Evolutionary conservation across 2,329 filamentous ascomycete species (phyloP).

Genomic region (Paraconiothyrium brasiliense): DNA sequence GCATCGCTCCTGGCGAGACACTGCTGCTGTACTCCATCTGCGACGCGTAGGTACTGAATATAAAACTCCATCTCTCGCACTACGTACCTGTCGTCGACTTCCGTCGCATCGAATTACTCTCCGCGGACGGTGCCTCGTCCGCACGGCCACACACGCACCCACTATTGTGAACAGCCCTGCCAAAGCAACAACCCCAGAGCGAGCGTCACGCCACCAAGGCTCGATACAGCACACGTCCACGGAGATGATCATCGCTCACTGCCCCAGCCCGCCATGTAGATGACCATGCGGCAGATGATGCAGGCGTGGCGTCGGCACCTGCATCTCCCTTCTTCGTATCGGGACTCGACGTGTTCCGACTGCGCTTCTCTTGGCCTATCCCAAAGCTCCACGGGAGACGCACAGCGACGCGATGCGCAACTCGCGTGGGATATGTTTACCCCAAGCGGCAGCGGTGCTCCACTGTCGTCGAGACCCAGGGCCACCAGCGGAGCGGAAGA

Average conservation of each 20-base stretch:
- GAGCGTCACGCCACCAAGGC: slow-evolving; percentile 12
- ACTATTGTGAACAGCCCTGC: neutral
- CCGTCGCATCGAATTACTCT: slow-evolving; percentile 13
- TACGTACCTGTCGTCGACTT: slow-evolving; percentile 2
- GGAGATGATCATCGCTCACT: slow-evolving; percentile 8
- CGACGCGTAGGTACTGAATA: slow-evolving; percentile 7
- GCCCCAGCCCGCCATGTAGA: slow-evolving; percentile 12
- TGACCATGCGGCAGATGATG: slow-evolving; percentile 9
- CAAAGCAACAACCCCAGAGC: neutral
- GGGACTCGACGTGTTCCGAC: slow-evolving; percentile 13
- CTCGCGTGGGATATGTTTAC: slow-evolving; percentile 16
- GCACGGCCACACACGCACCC: neutral
- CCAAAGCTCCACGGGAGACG: slow-evolving; percentile 9
- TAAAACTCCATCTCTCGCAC: slow-evolving; percentile 15
- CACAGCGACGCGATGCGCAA: slow-evolving; percentile 6
- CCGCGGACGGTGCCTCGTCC: slow-evolving; percentile 4
- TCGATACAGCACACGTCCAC: slow-evolving; percentile 4
- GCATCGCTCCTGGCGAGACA: slow-evolving; percentile 2
- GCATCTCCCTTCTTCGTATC: slow-evolving; percentile 13
- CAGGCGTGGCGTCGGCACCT: slow-evolving; percentile 19
- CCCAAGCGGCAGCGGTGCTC: slow-evolving; percentile 16
- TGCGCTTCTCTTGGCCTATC: slow-evolving; percentile 12
- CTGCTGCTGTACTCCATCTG: slow-evolving; percentile 15
- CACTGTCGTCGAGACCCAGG: slow-evolving; percentile 2
- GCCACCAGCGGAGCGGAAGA: slow-evolving; percentile 2